Conservation (phyloP, 2,329 filamentous ascomycete genomes). For the Paecilomyces fulvus region DNA sequence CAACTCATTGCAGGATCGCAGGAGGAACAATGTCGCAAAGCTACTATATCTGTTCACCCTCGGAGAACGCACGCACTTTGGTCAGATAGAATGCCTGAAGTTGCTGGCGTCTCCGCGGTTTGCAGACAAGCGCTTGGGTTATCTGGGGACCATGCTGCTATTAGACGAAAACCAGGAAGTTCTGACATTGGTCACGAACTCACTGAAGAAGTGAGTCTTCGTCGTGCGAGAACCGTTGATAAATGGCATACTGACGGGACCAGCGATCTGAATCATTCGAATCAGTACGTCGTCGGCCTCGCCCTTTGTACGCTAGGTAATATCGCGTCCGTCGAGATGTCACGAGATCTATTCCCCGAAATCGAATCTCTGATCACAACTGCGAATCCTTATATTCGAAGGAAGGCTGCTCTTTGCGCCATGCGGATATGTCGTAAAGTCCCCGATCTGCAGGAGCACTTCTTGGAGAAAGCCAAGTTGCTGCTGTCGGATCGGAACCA, state of each 20-base stretch:
- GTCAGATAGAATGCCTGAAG: conserved; percentile 98
- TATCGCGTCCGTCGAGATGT: conserved; percentile 97
- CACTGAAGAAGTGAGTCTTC: conserved; percentile 76
- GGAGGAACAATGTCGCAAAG: conserved; percentile 98
- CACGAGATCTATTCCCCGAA: conserved; percentile 90
- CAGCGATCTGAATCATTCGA: conserved; percentile 92
- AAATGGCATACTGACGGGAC: conserved; percentile 23
- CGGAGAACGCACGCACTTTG: conserved; percentile 95
- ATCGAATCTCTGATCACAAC: conserved; percentile 87
- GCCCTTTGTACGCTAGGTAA: conserved; percentile 95
- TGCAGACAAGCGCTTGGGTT: conserved; percentile 92
- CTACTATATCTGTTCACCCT: conserved; percentile 96
- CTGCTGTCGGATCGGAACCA: conserved; percentile 90
- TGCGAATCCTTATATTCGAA: conserved; percentile 93
- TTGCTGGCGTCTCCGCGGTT: conserved; percentile 93
- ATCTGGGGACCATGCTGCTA: conserved; percentile 90
- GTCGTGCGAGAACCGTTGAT: neutral
- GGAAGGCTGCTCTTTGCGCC: conserved; percentile 95
- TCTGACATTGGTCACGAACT: conserved; percentile 93
- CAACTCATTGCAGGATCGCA: conserved; percentile 33
- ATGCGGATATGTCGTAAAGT: conserved; percentile 99
- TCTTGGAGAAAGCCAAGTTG: conserved; percentile 84
- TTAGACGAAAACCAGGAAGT: conserved; percentile 99
- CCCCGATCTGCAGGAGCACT: conserved; percentile 93
- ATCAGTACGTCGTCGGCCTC: conserved; percentile 96